phyloP scores from a whole-genome alignment of 345 rosid genomes.

The Melaleuca quinquenervia region DNA sequence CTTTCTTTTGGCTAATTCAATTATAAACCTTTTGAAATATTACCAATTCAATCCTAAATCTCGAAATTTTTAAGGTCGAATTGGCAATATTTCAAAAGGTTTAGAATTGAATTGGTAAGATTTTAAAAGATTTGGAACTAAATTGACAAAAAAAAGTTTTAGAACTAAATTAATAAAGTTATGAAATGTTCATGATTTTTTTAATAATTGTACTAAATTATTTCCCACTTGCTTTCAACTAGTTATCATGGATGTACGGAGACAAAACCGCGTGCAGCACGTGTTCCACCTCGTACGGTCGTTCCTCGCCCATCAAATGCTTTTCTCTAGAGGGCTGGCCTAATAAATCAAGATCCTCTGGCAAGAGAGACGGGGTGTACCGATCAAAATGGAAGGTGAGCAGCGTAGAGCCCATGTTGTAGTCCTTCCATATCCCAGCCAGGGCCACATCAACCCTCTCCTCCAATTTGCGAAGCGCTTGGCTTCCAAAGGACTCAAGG shows the following conservation, averaged over 20 bases:
- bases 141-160: too few relatives aligned
- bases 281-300: neutral
- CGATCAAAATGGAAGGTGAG: slow-evolving; percentile 12
- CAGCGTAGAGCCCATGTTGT: slow-evolving; percentile 26
- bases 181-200: too few relatives aligned
- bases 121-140: too few relatives aligned
- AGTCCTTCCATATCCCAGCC: slow-evolving; percentile 54
- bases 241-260: too few relatives aligned
- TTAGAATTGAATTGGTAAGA: too few relatives aligned
- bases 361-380: neutral
- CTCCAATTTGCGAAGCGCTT: slow-evolving; percentile 60
- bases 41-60: too few relatives aligned
- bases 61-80: too few relatives aligned
- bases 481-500: slow-evolving; percentile 48
- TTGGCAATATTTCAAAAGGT: too few relatives aligned
- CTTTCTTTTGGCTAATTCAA: too few relatives aligned
- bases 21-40: too few relatives aligned
- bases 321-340: neutral
- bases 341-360: neutral
- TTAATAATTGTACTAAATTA: too few relatives aligned
- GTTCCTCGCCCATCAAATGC: neutral
- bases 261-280: neutral
- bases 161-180: too few relatives aligned
- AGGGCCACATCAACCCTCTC: slow-evolving; percentile 74
- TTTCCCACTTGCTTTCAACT: neutral